These are phyloP conservation scores for Amauroascus niger DNA, from an alignment of 2,329 filamentous ascomycete species.

Conservation along the genomic window DNA sequence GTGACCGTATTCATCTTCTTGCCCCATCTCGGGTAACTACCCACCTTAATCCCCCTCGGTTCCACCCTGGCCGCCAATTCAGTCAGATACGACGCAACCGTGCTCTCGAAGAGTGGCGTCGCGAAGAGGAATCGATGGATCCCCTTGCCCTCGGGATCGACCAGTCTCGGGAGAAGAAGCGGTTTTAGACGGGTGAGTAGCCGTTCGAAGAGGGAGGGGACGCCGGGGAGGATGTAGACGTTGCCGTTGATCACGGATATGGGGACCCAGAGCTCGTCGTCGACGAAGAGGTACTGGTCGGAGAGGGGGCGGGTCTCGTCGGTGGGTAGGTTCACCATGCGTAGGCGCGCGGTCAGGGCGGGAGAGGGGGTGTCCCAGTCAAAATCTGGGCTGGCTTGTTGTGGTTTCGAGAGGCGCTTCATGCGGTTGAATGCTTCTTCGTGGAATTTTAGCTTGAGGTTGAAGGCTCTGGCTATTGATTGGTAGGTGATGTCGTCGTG, in stretches of 20 bases:
- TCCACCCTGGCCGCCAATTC: conserved; percentile 65
- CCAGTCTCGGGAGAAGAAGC: conserved; percentile 57
- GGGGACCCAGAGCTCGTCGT: conserved; percentile 82
- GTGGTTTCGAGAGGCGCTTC: conserved; percentile 67
- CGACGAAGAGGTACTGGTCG: conserved; percentile 68
- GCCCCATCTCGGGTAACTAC: conserved; percentile 88
- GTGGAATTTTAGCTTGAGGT: conserved; percentile 66
- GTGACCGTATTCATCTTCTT: conserved; percentile 84
- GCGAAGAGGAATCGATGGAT: conserved; percentile 71
- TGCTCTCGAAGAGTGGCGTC: conserved; percentile 79
- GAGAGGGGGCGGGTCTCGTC: conserved; percentile 56
- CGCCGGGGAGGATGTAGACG: conserved; percentile 82
- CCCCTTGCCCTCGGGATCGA: conserved; percentile 71
- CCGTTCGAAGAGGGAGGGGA: conserved; percentile 72
- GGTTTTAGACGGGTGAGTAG: conserved; percentile 71
- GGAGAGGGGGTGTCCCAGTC: conserved; percentile 77
- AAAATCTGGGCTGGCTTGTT: conserved; percentile 63
- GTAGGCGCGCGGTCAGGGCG: conserved; percentile 66
- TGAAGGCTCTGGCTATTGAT: conserved; percentile 84
- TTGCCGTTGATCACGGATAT: conserved; percentile 84
- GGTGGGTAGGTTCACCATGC: conserved; percentile 81
- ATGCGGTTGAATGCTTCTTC: conserved; percentile 68
- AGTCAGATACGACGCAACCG: conserved; percentile 72
- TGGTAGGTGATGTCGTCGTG: conserved; percentile 98
- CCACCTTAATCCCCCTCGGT: conserved; percentile 75